A percentile compares a stretch with the other conserved stretches of the same genome.
These are phyloP conservation scores for Pichia sp. DNA, from an alignment of 1,139 yeast genomes.

Conservation along the genomic window DNA sequence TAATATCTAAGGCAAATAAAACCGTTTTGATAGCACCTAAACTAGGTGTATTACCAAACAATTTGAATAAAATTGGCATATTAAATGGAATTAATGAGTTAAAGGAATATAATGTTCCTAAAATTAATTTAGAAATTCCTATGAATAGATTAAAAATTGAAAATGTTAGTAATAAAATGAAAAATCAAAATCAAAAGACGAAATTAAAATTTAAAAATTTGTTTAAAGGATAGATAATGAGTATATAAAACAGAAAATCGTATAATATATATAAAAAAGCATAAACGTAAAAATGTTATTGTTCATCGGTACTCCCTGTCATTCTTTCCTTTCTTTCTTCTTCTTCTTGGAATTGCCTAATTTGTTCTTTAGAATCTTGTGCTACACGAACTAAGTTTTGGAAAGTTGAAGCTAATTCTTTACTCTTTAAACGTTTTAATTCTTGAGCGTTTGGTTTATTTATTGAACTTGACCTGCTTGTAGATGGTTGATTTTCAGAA, in stretches of 20 bases:
- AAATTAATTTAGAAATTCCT: conserved; percentile 2
- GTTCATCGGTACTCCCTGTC: background rate
- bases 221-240: background rate
- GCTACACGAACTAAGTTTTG: conserved; percentile 29
- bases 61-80: conserved; percentile 1
- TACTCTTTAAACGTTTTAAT: conserved; percentile 19
- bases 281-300: background rate
- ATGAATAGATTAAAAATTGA: conserved; percentile 6
- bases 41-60: background rate
- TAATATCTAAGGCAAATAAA: conserved; percentile 3
- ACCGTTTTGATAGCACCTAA: conserved; percentile 5
- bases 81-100: conserved; percentile 5
- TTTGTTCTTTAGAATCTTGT: conserved; percentile 28
- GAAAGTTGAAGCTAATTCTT: conserved; percentile 26
- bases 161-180: conserved; percentile 6
- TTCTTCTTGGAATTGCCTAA: conserved; percentile 22
- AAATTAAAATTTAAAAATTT: conserved; percentile 3
- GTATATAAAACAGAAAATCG: background rate
- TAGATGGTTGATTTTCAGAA: background rate
- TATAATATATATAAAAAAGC: background rate
- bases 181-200: conserved; percentile 5
- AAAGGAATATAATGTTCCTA: conserved; percentile 2
- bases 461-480: background rate
- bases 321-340: conserved; percentile 14
- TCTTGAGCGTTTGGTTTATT: background rate